These are phyloP conservation scores for Camelina laxa DNA, from an alignment of 345 rosid genomes.

Conservation along the genomic window DNA sequence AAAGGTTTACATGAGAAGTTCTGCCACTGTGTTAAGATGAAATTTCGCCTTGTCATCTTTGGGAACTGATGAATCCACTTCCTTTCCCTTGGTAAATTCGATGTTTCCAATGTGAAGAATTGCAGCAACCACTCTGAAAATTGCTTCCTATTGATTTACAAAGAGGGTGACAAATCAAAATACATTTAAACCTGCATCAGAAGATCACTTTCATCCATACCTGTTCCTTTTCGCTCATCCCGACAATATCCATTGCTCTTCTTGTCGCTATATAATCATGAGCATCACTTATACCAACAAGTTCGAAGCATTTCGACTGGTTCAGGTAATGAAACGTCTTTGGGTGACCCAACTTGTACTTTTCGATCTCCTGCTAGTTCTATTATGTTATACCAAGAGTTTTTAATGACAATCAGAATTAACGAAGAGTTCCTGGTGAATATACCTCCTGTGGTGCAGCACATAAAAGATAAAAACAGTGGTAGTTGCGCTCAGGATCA, in stretches of 20 bases:
- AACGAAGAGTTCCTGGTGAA: not conserved
- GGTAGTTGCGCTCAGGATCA: constrained; percentile 89
- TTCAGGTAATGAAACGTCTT: constrained; percentile 83
- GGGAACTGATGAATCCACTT: constrained; percentile 81
- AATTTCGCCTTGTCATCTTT: constrained; percentile 75
- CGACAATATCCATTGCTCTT: constrained; percentile 94
- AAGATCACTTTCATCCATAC: constrained; percentile 42
- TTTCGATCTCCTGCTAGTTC: constrained; percentile 72
- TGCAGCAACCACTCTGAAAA: constrained; percentile 90
- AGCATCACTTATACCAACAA: constrained; percentile 86
- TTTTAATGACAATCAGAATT: not conserved
- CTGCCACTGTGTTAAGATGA: constrained; percentile 80
- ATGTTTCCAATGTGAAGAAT: constrained; percentile 90
- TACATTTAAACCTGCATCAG: not conserved
- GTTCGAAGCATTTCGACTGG: constrained; percentile 82
- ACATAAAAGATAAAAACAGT: constrained; percentile 95
- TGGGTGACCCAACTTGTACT: constrained; percentile 72
- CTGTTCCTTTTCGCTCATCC: constrained; percentile 86
- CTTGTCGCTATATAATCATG: constrained; percentile 91
- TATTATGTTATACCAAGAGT: constrained; percentile 25
- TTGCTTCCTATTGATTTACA: constrained; percentile 67
- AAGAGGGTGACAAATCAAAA: not conserved
- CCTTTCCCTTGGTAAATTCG: constrained; percentile 75
- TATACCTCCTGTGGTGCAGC: constrained; percentile 91
- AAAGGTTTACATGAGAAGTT: constrained; percentile 69